These are phyloP conservation scores for Jackrogersella multiformis DNA, from an alignment of 495 filamentous ascomycete genomes.

Conservation along the genomic window DNA sequence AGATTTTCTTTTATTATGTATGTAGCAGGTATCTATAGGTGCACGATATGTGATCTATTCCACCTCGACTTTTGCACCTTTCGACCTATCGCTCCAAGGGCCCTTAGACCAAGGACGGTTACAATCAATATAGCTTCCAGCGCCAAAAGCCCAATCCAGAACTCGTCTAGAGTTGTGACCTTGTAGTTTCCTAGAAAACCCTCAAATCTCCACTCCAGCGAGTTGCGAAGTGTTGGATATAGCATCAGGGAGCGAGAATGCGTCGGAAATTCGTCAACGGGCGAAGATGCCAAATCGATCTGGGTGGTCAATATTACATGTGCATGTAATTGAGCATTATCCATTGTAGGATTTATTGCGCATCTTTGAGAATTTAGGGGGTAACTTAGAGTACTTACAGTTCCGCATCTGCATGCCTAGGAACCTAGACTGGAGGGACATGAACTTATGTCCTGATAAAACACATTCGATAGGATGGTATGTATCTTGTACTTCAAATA, in stretches of 20 bases:
- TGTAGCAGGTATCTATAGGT: constrained; percentile 3
- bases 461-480: neutral
- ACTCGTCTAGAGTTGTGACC: constrained; percentile 52
- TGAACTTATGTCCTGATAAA: neutral
- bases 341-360: neutral
- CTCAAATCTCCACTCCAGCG: constrained; percentile 36
- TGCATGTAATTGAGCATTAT: neutral
- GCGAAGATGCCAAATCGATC: neutral
- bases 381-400: constrained; percentile 4
- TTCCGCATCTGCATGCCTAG: neutral
- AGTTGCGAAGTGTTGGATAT: neutral
- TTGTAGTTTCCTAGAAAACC: constrained; percentile 47
- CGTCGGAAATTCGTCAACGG: neutral
- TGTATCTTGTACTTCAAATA: too few species aligned
- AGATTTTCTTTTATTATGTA: neutral
- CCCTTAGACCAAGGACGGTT: constrained; percentile 44
- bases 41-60: neutral
- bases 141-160: constrained; percentile 57
- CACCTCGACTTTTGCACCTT: constrained; percentile 10
- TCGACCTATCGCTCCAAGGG: constrained; percentile 36
- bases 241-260: constrained; percentile 6
- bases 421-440: neutral
- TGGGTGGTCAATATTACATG: constrained; percentile 29
- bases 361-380: neutral
- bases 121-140: constrained; percentile 55